A percentile compares a stretch with the other conserved stretches of the same genome.
Evolutionary conservation across 495 filamentous ascomycete species (phyloP).

Genomic region (Neurospora sp.): DNA sequence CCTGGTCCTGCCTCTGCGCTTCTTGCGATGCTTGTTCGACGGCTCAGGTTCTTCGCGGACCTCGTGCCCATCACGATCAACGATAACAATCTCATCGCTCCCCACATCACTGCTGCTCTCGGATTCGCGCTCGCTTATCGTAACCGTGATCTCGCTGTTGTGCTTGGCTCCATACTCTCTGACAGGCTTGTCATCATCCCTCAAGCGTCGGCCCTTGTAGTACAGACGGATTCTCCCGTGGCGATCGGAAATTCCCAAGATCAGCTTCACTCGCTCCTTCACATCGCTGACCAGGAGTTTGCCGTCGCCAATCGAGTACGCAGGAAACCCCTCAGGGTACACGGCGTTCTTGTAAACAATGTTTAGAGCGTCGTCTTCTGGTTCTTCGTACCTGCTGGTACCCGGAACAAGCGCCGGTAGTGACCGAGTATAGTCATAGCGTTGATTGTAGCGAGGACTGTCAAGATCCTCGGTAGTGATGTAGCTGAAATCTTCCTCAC

Average conservation of each 20-base stretch:
- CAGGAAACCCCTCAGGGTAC: slow-evolving; percentile 70
- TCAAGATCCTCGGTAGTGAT: slow-evolving; percentile 60
- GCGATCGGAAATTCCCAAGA: slow-evolving; percentile 50
- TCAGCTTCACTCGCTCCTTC: slow-evolving; percentile 50
- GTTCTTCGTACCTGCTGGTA: slow-evolving; percentile 13
- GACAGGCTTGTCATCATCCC: slow-evolving; percentile 53
- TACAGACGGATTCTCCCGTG: slow-evolving; percentile 55
- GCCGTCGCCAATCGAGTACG: slow-evolving; percentile 73
- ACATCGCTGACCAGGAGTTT: slow-evolving; percentile 59
- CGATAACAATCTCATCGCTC: slow-evolving; percentile 36
- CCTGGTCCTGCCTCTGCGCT: slow-evolving; percentile 12
- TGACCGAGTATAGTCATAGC: not conserved
- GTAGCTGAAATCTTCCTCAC: slow-evolving; percentile 72
- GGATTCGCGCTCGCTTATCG: slow-evolving; percentile 41
- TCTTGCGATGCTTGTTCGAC: slow-evolving; percentile 14
- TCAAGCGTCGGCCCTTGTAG: slow-evolving; percentile 73
- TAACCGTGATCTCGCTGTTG: slow-evolving; percentile 56
- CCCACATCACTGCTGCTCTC: slow-evolving; percentile 40
- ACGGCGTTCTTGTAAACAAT: slow-evolving; percentile 59
- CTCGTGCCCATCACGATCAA: slow-evolving; percentile 14
- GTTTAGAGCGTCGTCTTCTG: slow-evolving; percentile 67
- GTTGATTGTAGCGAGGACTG: slow-evolving; percentile 14
- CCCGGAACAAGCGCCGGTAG: slow-evolving; percentile 14
- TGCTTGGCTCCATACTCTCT: slow-evolving; percentile 70
- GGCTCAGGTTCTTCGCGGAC: slow-evolving; percentile 1